phyloP scores from a whole-genome alignment of 2,329 filamentous ascomycete genomes.

The Rachicladosporium sp. region DNA sequence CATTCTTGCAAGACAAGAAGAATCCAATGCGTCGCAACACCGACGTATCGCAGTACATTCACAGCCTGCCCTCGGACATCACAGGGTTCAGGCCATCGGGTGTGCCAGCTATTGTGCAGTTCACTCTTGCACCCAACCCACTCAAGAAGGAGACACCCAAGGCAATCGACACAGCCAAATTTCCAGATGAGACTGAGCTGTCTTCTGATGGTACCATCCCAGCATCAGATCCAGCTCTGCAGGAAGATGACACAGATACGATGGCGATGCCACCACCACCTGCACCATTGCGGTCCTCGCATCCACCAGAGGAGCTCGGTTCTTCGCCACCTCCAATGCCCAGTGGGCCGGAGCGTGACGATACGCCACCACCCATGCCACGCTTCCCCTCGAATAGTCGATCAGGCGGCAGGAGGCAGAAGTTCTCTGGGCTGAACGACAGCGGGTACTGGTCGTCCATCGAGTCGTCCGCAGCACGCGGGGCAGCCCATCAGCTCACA shows the following conservation, averaged over 20 bases:
- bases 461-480: conserved; percentile 75
- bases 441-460: conserved; percentile 96
- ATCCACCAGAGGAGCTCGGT: conserved; percentile 57
- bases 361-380: conserved; percentile 62
- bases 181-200: conserved; percentile 38
- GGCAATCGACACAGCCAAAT: conserved; percentile 37
- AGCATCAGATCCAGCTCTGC: conserved; percentile 37
- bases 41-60: conserved; percentile 32
- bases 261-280: conserved; percentile 26
- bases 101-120: conserved; percentile 26
- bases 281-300: conserved; percentile 50
- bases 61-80: conserved; percentile 19
- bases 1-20: conserved; percentile 78
- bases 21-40: conserved; percentile 44
- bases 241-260: conserved; percentile 32
- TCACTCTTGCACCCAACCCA: conserved; percentile 22
- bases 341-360: conserved; percentile 47
- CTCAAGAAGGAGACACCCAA: conserved; percentile 25
- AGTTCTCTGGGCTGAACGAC: conserved; percentile 71
- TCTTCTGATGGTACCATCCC: conserved; percentile 41
- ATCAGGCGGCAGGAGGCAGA: conserved; percentile 57
- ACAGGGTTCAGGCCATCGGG: conserved; percentile 23
- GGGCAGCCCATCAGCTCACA: conserved; percentile 48
- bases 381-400: conserved; percentile 52
- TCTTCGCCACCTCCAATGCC: conserved; percentile 91